Percentiles rank a stretch among this genome's conserved stretches.
Conservation (phyloP, 2,329 filamentous ascomycete species). For the Bipolaris zeicola region DNA sequence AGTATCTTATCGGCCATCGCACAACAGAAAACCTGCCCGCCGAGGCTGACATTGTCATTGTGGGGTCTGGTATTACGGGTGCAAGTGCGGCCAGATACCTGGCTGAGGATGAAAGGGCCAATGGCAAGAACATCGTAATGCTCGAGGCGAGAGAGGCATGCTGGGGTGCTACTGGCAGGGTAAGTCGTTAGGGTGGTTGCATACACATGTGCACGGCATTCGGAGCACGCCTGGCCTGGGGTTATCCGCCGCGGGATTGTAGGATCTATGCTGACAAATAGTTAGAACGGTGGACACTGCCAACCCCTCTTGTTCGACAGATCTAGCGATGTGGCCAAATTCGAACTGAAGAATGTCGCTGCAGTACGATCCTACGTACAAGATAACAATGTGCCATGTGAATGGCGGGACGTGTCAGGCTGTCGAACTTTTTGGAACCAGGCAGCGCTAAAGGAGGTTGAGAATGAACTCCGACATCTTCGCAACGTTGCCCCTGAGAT, state of each 20-base stretch:
- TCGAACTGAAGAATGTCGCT: constrained; percentile 73
- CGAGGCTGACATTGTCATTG: constrained; percentile 69
- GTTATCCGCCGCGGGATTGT: background rate
- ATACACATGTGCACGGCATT: background rate
- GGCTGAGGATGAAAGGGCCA: constrained; percentile 50
- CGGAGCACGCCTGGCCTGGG: background rate
- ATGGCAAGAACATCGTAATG: constrained; percentile 66
- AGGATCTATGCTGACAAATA: constrained; percentile 10
- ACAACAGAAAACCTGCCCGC: constrained; percentile 68
- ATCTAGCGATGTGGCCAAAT: constrained; percentile 66
- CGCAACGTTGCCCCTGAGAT: constrained; percentile 62
- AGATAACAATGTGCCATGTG: constrained; percentile 66
- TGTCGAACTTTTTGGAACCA: constrained; percentile 68
- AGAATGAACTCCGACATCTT: constrained; percentile 59
- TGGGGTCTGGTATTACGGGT: constrained; percentile 80
- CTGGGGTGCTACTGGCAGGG: constrained; percentile 81
- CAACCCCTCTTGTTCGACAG: constrained; percentile 71
- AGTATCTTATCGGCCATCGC: constrained; percentile 68
- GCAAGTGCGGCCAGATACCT: constrained; percentile 71
- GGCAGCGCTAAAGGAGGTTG: constrained; percentile 60
- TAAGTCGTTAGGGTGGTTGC: constrained; percentile 49
- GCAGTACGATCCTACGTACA: constrained; percentile 64
- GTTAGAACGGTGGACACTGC: constrained; percentile 66
- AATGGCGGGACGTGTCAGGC: constrained; percentile 68
- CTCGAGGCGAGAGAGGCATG: constrained; percentile 80